Evolutionary conservation across 768 basidiomycete genomes (phyloP).

Genomic region (Lactifluus subvellereus): DNA sequence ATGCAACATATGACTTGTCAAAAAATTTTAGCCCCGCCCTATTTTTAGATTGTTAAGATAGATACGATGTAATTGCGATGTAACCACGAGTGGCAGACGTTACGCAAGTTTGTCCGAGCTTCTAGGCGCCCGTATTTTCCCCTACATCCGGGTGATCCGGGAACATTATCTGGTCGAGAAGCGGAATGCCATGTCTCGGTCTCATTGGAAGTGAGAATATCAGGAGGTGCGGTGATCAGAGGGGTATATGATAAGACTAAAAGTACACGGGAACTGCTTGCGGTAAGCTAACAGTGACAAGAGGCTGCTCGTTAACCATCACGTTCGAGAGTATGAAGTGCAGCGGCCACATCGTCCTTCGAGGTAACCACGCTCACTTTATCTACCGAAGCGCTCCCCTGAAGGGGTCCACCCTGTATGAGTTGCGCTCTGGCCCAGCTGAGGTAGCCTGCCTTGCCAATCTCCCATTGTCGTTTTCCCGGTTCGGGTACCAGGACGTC

Average conservation of each 20-base stretch:
- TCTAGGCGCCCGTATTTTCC: no score
- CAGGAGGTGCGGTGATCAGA: background rate
- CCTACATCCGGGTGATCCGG: no score
- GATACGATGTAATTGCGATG: background rate
- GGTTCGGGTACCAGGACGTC: conserved; percentile 38
- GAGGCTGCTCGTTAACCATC: background rate
- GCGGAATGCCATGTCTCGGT: no score
- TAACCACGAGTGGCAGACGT: background rate
- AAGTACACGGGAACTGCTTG: background rate
- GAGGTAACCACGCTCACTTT: background rate
- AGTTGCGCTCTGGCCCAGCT: conserved; percentile 69
- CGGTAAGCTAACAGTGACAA: background rate
- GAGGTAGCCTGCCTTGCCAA: conserved; percentile 64
- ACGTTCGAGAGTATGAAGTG: background rate
- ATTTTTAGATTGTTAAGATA: background rate
- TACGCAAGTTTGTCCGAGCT: background rate
- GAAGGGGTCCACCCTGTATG: conserved; percentile 27
- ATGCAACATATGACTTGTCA: no score
- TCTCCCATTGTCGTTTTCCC: conserved; percentile 75
- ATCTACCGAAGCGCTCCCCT: background rate
- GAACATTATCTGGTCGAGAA: background rate
- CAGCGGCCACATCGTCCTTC: conserved; percentile 3
- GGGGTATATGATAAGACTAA: background rate
- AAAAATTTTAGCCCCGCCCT: background rate
- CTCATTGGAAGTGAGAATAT: background rate